Evolutionary conservation across 345 rosid genomes (phyloP), one percentile per base, ranked within the genome.

Genomic region (Lenwebbia sp.): DNA sequence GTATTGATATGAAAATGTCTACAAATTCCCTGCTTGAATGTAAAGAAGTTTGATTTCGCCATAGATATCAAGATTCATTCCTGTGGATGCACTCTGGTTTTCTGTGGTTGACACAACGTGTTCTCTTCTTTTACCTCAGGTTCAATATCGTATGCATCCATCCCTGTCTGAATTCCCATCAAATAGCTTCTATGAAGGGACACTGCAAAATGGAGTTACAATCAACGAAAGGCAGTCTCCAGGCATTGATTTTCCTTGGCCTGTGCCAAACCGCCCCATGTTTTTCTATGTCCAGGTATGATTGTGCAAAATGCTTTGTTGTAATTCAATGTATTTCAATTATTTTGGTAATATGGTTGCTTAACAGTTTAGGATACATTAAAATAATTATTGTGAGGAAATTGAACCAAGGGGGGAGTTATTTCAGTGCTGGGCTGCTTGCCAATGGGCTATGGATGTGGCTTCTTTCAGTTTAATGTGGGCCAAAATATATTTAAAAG

Each of bases 201-300:
- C 99, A 62, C 92, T 96, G 70, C 99, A 98, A 92, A 98, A 98
- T 94, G 99, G 99, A 53, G 99, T 98, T 86, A 98, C 99, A 41
- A 90, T 98, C 83, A 98, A 93, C 86, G 99, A 98, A 88, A 92
- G 99, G 93, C 99, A 94, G 87, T 92, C 97, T 56, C 87, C 96
- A n/a, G 98, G 99, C 88, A 96, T 98, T 89, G 99, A 96, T 92
- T 98, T 98, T 88, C 98, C 99, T 44, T 98, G 99, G 99, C 99
- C 99, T 75, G 98, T 95, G 85, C 99, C 99, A 53, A 96, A 94
- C 89, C 95, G 99, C 23, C 99, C 99, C 87, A 96, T 98, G 99
- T 95, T 98, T 91, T 98, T 98, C 86, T 96, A 96, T 91, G 99
- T 98, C 82, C 99, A 98, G 99, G 98, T 98, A 90, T 65, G 22